Percentiles rank a stretch among this genome's conserved stretches.
These are phyloP conservation scores for Chytriomyces sp. DNA, from an alignment of 192 early-diverging fungal genomes.

Conservation along the genomic window DNA sequence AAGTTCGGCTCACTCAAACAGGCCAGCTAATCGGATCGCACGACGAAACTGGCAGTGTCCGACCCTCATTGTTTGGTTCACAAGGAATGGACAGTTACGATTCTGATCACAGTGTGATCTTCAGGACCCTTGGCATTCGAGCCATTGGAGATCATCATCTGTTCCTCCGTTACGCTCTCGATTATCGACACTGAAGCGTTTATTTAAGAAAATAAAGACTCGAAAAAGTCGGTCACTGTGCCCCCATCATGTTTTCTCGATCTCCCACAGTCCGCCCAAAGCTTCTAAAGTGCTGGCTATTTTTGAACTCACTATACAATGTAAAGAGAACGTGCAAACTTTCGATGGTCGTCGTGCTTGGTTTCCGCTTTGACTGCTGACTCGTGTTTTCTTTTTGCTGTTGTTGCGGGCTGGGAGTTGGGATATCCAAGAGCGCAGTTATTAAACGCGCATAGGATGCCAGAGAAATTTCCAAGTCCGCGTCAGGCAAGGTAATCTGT, in stretches of 20 bases:
- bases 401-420: conserved; percentile 39
- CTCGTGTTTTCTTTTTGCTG: conserved; percentile 13
- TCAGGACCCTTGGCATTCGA: conserved; percentile 13
- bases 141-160: conserved; percentile 26
- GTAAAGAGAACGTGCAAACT: conserved; percentile 59
- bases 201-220: not conserved
- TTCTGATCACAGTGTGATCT: conserved; percentile 8
- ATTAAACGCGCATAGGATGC: conserved; percentile 48
- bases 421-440: conserved; percentile 60
- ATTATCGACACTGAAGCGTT: conserved; percentile 13
- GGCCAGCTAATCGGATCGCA: conserved; percentile 39
- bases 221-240: conserved; percentile 1
- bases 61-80: conserved; percentile 13
- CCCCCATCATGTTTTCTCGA: conserved; percentile 10
- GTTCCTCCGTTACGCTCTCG: conserved; percentile 13
- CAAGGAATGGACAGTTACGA: not conserved
- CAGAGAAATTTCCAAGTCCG: conserved; percentile 58
- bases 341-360: conserved; percentile 47
- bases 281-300: conserved; percentile 63
- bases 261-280: conserved; percentile 40
- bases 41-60: not conserved
- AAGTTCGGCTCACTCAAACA: conserved; percentile 41
- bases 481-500: conserved; percentile 48
- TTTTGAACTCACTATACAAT: conserved; percentile 65
- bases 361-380: conserved; percentile 34